Conservation (phyloP, 2,329 filamentous ascomycete genomes). For the Trichoderma simmonsii region DNA sequence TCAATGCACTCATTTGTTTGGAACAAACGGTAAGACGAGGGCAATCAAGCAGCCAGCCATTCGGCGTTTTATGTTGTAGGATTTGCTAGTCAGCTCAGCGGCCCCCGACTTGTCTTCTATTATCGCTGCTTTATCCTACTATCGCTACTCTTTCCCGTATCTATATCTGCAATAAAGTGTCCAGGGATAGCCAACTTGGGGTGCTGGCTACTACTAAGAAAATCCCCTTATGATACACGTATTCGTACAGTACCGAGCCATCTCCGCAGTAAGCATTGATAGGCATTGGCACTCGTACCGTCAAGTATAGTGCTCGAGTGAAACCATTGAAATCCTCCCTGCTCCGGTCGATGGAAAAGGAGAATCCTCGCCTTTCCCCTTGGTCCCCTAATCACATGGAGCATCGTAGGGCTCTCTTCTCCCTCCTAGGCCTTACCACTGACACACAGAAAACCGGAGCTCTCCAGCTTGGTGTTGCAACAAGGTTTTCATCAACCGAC, state of each 20-base stretch:
- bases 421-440: background rate
- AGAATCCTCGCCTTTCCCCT: background rate
- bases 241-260: background rate
- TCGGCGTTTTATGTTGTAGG: background rate
- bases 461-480: background rate
- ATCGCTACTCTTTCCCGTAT: background rate
- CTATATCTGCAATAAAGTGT: background rate
- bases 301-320: background rate
- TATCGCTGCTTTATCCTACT: background rate
- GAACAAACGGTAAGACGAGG: background rate
- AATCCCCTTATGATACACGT: background rate
- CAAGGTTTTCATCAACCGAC: constrained; percentile 7
- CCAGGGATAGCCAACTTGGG: too few species aligned
- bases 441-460: background rate
- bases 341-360: background rate
- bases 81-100: background rate
- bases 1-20: background rate
- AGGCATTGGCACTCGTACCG: background rate
- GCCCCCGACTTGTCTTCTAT: background rate
- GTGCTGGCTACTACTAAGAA: background rate
- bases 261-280: background rate
- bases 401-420: background rate
- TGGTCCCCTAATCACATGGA: background rate
- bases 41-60: background rate
- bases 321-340: background rate